Evolutionary conservation across 2,329 filamentous ascomycete species (phyloP).

Genomic region (Cladophialophora yegresii): DNA sequence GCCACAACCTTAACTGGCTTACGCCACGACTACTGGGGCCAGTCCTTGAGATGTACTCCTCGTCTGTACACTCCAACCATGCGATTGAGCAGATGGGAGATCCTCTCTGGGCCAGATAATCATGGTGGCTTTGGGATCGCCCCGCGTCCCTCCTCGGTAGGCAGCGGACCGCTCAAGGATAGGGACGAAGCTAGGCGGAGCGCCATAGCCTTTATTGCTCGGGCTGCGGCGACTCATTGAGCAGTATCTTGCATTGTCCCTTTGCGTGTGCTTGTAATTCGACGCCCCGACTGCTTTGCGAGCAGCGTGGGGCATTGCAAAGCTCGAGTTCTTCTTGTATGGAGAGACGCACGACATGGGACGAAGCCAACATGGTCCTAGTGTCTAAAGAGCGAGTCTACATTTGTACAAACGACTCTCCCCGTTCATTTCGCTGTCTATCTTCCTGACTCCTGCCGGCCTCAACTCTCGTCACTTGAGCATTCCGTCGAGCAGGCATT

Average conservation of each 20-base stretch:
- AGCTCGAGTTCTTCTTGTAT: conserved; percentile 15
- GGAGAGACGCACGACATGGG: conserved; percentile 10
- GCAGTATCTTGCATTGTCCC: conserved; percentile 6
- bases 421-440: conserved; percentile 13
- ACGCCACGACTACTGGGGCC: conserved; percentile 12
- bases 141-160: conserved; percentile 31
- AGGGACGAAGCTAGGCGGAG: conserved; percentile 29
- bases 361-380: conserved; percentile 2
- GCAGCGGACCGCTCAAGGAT: conserved; percentile 25
- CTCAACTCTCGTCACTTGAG: not conserved
- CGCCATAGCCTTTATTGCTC: conserved; percentile 24
- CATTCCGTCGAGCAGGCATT: not conserved
- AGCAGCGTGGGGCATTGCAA: conserved; percentile 26
- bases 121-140: conserved; percentile 23
- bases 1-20: conserved; percentile 1
- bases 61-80: conserved; percentile 12
- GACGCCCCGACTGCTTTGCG: conserved; percentile 20
- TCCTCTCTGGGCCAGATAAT: conserved; percentile 28
- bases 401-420: conserved; percentile 24
- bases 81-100: conserved; percentile 22
- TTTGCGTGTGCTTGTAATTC: conserved; percentile 22
- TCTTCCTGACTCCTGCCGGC: conserved; percentile 6
- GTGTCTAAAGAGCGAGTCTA: conserved; percentile 15
- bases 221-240: conserved; percentile 12
- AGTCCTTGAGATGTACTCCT: conserved; percentile 11